Base-by-base conservation (phyloP, 495 filamentous ascomycete species). In the Annulohypoxylon moriforme region DNA sequence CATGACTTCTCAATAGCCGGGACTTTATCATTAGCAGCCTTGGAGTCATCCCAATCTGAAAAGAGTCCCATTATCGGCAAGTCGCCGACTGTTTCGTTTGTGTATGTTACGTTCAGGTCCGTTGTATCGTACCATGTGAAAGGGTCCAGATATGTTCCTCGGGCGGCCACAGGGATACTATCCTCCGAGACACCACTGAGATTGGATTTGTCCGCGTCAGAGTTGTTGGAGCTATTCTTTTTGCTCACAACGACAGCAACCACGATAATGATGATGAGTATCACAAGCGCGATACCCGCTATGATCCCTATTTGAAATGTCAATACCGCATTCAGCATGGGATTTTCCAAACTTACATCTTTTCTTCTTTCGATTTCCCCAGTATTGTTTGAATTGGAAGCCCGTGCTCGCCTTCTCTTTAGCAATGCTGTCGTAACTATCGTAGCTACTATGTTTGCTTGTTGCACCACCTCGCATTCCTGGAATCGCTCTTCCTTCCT, bases 51-150 rank as follows among this genome's bases (percentile, higher is more conserved):
- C 92, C 94, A 99, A 1, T 88, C 85, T 2, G 89, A 90, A 72
- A 92, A 90, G 9, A 99, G 85, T 2, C 96, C 96, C 93, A 98
- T 98, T 52, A 98, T 72, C 0, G 92, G 88, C 31, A 99, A 85
- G 6, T 91, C 93, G 9, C 96, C 96, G 0, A 98, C 90, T 0
- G 89, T 94, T 36, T 86, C 89, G 72, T 89, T 87, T 0, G 96
- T 99, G 76, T 95, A 99, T 0, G 96, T 98, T 60, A 96, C 82
- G 76, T 99, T 99, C 79, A 98, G 97, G 73, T 93, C 94, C 1
- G 84, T 87, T 1, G 95, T 98, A 70, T 97, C 92, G 55, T 92
- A 91, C 96, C 96, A 99, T 11, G 91, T 90, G 67, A 93, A 97
- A 0, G 96, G 96, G 79, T 99, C 96, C 14, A 97, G 82, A 66